phyloP scores from a whole-genome alignment of 2,329 filamentous ascomycete species.

The Cryoendolithus antarcticus region DNA sequence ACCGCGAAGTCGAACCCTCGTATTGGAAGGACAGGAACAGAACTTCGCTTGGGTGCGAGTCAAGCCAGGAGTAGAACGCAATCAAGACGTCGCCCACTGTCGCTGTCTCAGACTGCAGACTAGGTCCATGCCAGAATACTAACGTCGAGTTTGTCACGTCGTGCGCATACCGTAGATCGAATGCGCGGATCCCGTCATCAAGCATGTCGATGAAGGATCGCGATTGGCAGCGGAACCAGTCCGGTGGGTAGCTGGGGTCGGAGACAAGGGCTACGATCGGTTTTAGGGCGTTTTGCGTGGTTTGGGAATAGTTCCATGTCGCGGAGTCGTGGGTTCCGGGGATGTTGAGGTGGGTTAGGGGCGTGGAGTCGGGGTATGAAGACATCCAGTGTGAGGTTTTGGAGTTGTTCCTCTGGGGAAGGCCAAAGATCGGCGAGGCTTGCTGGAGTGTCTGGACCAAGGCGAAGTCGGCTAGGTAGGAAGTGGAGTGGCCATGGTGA shows the following conservation, averaged over 20 bases:
- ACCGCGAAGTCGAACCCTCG: conserved; percentile 26
- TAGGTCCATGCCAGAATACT: conserved; percentile 38
- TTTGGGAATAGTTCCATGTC: conserved; percentile 39
- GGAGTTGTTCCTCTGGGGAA: conserved; percentile 13
- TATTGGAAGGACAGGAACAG: conserved; percentile 38
- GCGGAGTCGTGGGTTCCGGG: conserved; percentile 40
- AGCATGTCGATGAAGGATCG: conserved; percentile 29
- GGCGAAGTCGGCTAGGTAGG: conserved; percentile 24
- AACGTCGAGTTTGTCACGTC: conserved; percentile 34
- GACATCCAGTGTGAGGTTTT: conserved; percentile 36
- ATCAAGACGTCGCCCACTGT: conserved; percentile 35
- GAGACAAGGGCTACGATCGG: conserved; percentile 30
- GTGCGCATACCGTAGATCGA: conserved; percentile 39
- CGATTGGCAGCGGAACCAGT: conserved; percentile 33
- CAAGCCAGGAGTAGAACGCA: conserved; percentile 38
- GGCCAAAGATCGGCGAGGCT: conserved; percentile 33
- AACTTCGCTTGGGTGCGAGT: conserved; percentile 33
- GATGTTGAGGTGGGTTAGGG: conserved; percentile 36
- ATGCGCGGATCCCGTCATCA: conserved; percentile 36
- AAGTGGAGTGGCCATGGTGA: neutral
- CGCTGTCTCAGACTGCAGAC: conserved; percentile 32
- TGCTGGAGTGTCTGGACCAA: conserved; percentile 31
- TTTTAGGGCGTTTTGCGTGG: conserved; percentile 29
- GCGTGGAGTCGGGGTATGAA: conserved; percentile 29
- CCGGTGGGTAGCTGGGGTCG: conserved; percentile 21